A percentile compares a stretch with the other conserved stretches of the same genome.
phyloP scores from a whole-genome alignment of 208 protist genomes.

The Acanthamoeba royreba region DNA sequence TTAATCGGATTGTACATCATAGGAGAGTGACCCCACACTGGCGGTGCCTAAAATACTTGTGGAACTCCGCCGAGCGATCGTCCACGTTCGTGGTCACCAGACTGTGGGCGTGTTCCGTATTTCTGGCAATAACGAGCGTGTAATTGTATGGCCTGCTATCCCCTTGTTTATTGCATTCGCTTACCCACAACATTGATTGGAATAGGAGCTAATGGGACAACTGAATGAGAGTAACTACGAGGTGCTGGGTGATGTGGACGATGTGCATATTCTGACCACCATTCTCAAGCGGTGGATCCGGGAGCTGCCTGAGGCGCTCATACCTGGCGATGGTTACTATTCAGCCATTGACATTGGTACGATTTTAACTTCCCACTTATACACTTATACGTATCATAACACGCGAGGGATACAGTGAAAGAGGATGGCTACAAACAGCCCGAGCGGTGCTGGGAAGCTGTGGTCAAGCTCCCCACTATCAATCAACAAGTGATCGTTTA shows the following conservation, averaged over 20 bases:
- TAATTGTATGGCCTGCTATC: not conserved
- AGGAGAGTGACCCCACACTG: not conserved
- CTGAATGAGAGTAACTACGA: constrained; percentile 18
- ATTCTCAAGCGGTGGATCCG: constrained; percentile 36
- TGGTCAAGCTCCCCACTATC: not conserved
- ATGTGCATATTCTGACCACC: constrained; percentile 15
- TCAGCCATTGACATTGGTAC: not conserved
- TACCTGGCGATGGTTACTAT: constrained; percentile 17
- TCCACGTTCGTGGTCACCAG: not conserved
- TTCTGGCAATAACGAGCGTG: constrained; percentile 17
- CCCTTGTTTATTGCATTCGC: not conserved
- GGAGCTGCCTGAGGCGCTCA: not conserved
- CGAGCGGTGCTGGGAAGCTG: not conserved
- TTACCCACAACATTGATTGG: not conserved
- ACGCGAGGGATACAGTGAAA: not conserved
- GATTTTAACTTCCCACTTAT: too few relatives aligned
- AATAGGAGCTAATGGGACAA: not conserved
- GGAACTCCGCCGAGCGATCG: not conserved
- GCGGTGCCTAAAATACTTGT: not conserved
- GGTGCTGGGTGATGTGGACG: not conserved
- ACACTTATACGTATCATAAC: too few relatives aligned
- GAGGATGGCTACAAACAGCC: not conserved
- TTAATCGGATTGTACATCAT: not conserved
- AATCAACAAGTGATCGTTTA: not conserved
- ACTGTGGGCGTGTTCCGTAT: constrained; percentile 17